Evolutionary conservation across 2,329 filamentous ascomycete genomes (phyloP), one percentile per base, ranked within the genome.

Genomic region (Ilyonectria mors-panacis): DNA sequence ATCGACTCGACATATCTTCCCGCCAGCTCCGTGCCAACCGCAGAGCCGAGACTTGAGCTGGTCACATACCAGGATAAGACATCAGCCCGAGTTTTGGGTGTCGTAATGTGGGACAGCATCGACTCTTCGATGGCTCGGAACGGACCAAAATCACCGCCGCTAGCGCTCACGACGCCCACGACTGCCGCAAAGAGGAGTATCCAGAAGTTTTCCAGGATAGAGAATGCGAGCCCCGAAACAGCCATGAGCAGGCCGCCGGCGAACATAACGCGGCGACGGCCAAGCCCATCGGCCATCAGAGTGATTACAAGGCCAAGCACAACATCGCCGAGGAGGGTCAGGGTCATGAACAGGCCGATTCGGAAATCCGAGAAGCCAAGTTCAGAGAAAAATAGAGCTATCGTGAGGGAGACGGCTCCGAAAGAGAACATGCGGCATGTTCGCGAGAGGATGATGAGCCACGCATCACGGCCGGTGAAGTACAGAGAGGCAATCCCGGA

Each of bases 11-110:
- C 80, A 48, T 88, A 78, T 48, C 85, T 78, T 1, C 88, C 88
- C 0, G 85, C 83, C 2, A 83, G 67, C 70, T 86, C 87, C 8
- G 84, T 88, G 2, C 88, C 88, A 6, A 85, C 71, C 0, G 86
- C 83, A 0, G 87, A 87, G 1, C 88, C 88, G 2, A 89, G 78
- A n/a, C 84, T 85, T 0, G 87, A 85, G 2, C 81, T 83, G 17
- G 86, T 88, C 45, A 91, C 85, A 72, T 92, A 91, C 90, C 90
- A 92, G 9, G 87, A 85, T 65, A 92, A 81, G n/a, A 92, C 89
- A 77, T 92, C 89, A 15, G 88, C 82, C 53, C 90, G 81, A 1
- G 85, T 86, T 33, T 82, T 78, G 0, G 85, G 83, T 0, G 80
- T 84, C 0, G 89, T 91, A 50, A 92, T 81, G 74, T 91, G 88